These are phyloP conservation scores for Zanthoxylum bungeanum DNA, from an alignment of 345 rosid species.

Conservation along the genomic window DNA sequence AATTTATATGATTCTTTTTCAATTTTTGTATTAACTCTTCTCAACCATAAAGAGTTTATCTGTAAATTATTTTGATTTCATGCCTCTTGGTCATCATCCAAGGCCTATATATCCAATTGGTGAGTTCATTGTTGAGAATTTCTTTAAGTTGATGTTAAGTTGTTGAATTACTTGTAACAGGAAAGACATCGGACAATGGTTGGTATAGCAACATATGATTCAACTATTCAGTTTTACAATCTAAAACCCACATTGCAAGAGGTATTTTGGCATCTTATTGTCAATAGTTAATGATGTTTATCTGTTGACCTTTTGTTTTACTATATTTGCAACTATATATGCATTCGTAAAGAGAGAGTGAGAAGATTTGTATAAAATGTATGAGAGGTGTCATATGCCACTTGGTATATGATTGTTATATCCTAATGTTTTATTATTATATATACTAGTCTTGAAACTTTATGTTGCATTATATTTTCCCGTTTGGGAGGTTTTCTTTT, in stretches of 20 bases:
- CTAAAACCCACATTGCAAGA: conserved; percentile 82
- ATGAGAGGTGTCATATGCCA: background rate
- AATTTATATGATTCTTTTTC: background rate
- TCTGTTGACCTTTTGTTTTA: background rate
- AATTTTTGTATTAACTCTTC: background rate
- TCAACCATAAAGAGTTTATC: background rate
- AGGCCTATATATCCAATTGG: background rate
- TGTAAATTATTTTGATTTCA: background rate
- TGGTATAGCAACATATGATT: conserved; percentile 95
- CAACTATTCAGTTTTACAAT: conserved; percentile 88
- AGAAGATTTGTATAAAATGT: background rate
- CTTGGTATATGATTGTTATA: background rate
- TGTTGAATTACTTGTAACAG: conserved; percentile 37
- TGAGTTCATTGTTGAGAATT: background rate
- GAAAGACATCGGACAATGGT: conserved; percentile 97
- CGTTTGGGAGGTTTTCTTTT: too few species aligned
- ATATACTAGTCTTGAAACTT: background rate
- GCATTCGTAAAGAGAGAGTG: background rate
- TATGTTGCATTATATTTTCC: too few species aligned
- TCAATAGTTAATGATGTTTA: background rate
- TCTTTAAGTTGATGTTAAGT: background rate
- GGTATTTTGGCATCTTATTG: conserved; percentile 25
- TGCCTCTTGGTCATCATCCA: background rate
- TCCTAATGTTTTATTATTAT: background rate
- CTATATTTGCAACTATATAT: background rate